phyloP scores from a whole-genome alignment of 306 rosid species.

The Castanopsis chinensis region DNA sequence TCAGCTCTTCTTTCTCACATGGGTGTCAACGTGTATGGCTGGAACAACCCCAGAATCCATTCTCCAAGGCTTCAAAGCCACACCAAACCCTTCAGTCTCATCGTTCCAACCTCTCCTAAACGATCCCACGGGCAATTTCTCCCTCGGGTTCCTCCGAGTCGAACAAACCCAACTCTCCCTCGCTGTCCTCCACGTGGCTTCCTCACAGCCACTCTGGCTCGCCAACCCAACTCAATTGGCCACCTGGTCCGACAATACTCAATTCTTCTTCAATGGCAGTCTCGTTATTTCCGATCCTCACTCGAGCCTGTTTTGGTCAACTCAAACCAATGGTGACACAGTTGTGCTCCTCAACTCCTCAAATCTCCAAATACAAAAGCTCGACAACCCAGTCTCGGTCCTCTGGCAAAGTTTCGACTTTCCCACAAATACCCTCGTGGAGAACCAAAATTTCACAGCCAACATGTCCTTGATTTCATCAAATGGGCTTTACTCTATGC shows the following conservation, averaged over 20 bases:
- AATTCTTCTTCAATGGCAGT: slow-evolving; percentile 69
- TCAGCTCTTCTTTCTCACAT: slow-evolving; percentile 14
- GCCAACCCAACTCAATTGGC: slow-evolving; percentile 45
- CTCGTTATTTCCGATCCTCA: slow-evolving; percentile 53
- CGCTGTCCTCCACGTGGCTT: slow-evolving; percentile 61
- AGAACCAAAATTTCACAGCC: slow-evolving; percentile 63
- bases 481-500: slow-evolving; percentile 46
- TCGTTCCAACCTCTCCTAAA: slow-evolving; percentile 63
- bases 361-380: slow-evolving; percentile 45
- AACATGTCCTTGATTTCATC: slow-evolving; percentile 44
- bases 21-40: not conserved
- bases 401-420: slow-evolving; percentile 79
- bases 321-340: slow-evolving; percentile 42
- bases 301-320: slow-evolving; percentile 57
- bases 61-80: slow-evolving; percentile 48
- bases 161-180: slow-evolving; percentile 50
- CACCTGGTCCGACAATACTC: slow-evolving; percentile 55
- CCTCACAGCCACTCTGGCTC: slow-evolving; percentile 63
- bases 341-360: slow-evolving; percentile 61
- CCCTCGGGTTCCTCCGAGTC: slow-evolving; percentile 76
- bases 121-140: slow-evolving; percentile 60
- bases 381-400: not conserved
- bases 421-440: slow-evolving; percentile 68
- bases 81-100: slow-evolving; percentile 39
- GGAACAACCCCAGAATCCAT: slow-evolving; percentile 32